Evolutionary conservation across 768 basidiomycete species (phyloP), one percentile per base, ranked within the genome.

Genomic region (Tremella mesenterica): DNA sequence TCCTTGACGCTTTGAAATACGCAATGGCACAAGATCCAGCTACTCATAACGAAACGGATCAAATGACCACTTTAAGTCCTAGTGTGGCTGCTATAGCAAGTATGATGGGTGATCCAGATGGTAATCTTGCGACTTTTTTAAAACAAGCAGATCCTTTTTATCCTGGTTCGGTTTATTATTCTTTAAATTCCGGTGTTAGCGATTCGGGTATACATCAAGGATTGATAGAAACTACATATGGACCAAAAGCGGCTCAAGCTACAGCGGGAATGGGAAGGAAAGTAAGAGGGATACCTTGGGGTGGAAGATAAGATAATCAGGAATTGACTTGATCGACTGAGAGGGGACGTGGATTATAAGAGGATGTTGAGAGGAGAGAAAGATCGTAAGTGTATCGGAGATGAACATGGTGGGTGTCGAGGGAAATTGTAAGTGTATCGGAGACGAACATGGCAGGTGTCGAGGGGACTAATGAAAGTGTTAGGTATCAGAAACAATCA

Each of bases 81-180:
- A 75, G 76, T 59, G 69, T 85, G 52, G 83, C 81, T 6, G 79
- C 80, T 25, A 78, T 82, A 12, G 81, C 77, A 14, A 73, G 80
- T 2, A 65, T 75, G 13, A 83, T 83, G 59, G 84, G 84, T n/a
- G 83, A 85, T 64, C 65, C 80, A 2, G 67, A 77, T n/a, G 78
- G 79, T 29, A 81, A 77, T 63, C 84, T 84, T 61, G 65, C 67
- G 1, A 57, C 71, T 4, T 82, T 76, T 61, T 57, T 81, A 44
- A 62, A 48, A 33, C 38, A 41, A 27, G 49, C 26, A 18, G 56
- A 64, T 38, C 27, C 49, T 14, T 36, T 57, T 18, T 59, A 62
- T 44, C 52, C 58, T 27, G 31, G 49, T n/a, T 49, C 52, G 39
- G 44, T 28, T 8, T 59, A 53, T 48, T 53, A 27, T 29, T 43